These are phyloP conservation scores for Auricularia heimuer DNA, from an alignment of 768 basidiomycete species.

Conservation along the genomic window DNA sequence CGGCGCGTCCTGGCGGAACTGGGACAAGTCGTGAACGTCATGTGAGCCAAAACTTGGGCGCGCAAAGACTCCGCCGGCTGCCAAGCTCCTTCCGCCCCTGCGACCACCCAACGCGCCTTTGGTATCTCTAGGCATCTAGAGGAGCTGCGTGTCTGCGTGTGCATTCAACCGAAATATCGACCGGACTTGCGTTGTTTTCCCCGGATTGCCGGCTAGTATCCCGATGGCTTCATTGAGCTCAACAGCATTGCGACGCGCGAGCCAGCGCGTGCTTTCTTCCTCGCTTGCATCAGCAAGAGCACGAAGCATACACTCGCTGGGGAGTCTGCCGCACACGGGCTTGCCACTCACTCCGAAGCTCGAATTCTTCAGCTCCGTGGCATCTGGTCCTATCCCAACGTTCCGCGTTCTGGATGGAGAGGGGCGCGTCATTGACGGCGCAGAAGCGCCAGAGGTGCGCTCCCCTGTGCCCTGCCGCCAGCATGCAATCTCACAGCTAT, in stretches of 20 bases:
- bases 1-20: background rate
- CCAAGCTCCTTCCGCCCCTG: background rate
- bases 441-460: slow-evolving; percentile 62
- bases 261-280: background rate
- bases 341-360: slow-evolving; percentile 63
- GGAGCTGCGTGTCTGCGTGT: no score
- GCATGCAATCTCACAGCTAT: background rate
- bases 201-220: background rate
- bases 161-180: no score
- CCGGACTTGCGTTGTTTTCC: no score
- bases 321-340: slow-evolving; percentile 31
- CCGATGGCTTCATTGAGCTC: background rate
- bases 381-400: slow-evolving; percentile 64
- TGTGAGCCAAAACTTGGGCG: background rate
- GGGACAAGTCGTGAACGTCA: background rate
- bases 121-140: no score
- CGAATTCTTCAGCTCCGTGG: slow-evolving; percentile 73
- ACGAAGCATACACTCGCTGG: slow-evolving; percentile 13
- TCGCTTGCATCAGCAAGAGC: background rate
- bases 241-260: background rate
- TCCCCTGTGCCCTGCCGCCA: slow-evolving; percentile 3
- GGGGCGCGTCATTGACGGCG: slow-evolving; percentile 64
- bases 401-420: slow-evolving; percentile 78
- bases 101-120: background rate
- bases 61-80: background rate